Base-by-base conservation (phyloP, 129 eudicot species). In the Mikania micrantha region DNA sequence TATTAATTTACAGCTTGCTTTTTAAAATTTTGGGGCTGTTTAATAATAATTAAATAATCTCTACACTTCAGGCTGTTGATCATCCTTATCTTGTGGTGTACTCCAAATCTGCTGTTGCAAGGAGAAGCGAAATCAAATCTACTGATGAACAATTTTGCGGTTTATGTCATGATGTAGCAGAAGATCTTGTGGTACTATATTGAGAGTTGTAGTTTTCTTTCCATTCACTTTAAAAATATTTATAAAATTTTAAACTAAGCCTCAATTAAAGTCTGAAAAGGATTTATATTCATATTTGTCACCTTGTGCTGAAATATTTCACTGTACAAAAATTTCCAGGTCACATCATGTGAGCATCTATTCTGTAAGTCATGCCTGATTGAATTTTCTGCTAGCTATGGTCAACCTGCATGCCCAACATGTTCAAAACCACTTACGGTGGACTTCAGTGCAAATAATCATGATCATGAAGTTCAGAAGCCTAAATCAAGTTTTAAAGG, bases 51-150 rank as follows among this genome's bases (percentile, higher is more conserved):
- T 13, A 12, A 41, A 41, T 1, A 36, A 50, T 52, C 7, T 32
- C 15, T 48, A 69, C 10, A 25, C 35, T 31, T 66, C 79, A 91
- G 96, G 98, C 98, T 61, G 95, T 85, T 72, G 85, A 91, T 66
- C 97, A 91, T 76, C 98, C 95, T 57, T 85, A 91, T 73, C 96
- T 91, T 71, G 96, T 88, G 78, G 85, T 81, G 32, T 88, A 83
- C 65, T 91, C 98, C 71, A 80, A 72, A 49, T 11, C 82, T 34
- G 82, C 96, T 71, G 62, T 67, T 75, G 85, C 50, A 45, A 77
- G 53, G 72, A 82, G 72, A 67, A 63, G 34, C 20, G 66, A 47
- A 67, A 54, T 31, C 44, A 86, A 76, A 38, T 52, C 71, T 38
- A 73, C 12, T 35, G 80, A 45, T 73, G 87, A 85, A 61, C 84